Evolutionary conservation across 805 yeast species (phyloP), one percentile per base, ranked within the genome.

Genomic region (Candida sithepensis): DNA sequence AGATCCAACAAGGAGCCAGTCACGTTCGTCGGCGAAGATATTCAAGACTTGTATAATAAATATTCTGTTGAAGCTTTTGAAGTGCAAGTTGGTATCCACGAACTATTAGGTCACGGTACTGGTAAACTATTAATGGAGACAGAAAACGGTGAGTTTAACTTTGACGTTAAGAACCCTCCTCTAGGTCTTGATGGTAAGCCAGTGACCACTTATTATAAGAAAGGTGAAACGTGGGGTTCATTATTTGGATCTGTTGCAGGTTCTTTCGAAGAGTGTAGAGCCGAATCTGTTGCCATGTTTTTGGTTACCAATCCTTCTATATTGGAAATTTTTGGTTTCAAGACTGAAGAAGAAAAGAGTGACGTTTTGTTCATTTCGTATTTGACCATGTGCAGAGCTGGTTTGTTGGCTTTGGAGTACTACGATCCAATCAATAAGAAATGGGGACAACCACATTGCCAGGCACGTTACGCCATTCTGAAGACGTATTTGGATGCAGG

Each of bases 391-490:
- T 85, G 89, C 22, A 77, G 96, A 57, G 96, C 96, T 5, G 97
- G 96, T 49, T 71, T 89, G 43, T 60, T 85, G 32, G 92, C 87
- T 7, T 74, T 89, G 61, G 96, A 89, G 65, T 87, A 77, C 64
- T 89, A 95, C 89, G 96, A 89, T 65, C 96, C 96, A 36, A 67
- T 68, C 40, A 76, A 88, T 24, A 70, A 73, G 49, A 88, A 88
- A 68, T 89, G 96, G 96, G 96, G 96, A 26, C 97, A 89, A 70
- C 83, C 97, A 13, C 97, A 89, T 65, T 88, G 88, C 89, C 96
- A 88, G 70, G 96, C 96, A 3, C 75, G 97, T 66, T 89, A 77
- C 68, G 88, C 94, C 28, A 88, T 89, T 56, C 74, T 87, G 75
- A 87, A 86, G 69, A 77, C 84, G 13, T 82, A 87, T 62, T 68